phyloP scores from a whole-genome alignment of 148 eudicot species.

The Polygonum aviculare region DNA sequence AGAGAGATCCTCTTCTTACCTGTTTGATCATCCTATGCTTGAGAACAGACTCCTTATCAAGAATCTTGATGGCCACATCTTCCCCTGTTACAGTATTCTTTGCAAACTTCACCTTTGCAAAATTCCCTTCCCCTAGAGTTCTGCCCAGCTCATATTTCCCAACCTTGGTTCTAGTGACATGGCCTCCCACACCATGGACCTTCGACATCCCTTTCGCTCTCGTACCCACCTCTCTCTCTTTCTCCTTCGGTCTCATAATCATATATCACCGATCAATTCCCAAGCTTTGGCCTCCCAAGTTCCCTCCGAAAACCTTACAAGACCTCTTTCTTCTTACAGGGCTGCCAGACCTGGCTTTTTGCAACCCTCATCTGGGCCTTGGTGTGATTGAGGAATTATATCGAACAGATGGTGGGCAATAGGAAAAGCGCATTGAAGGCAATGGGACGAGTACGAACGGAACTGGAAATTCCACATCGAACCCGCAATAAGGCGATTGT shows the following conservation, averaged over 20 bases:
- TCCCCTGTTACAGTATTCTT: constrained; percentile 45
- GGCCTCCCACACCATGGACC: constrained; percentile 12
- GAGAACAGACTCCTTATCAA: constrained; percentile 57
- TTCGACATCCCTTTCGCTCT: constrained; percentile 15
- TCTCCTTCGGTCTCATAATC: neutral
- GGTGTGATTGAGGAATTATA: neutral
- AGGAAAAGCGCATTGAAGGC: neutral
- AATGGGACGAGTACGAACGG: neutral
- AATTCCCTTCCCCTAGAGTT: constrained; percentile 70
- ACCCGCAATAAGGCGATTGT: neutral
- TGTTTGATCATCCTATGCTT: constrained; percentile 73
- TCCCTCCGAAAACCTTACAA: neutral
- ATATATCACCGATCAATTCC: too few species aligned
- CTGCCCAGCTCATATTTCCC: constrained; percentile 75
- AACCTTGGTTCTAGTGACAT: constrained; percentile 33
- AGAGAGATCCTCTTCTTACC: constrained; percentile 24
- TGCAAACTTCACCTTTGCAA: constrained; percentile 72
- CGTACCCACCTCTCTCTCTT: constrained; percentile 13
- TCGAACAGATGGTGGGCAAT: constrained; percentile 3
- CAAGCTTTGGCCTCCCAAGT: too few species aligned
- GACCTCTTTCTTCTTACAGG: constrained; percentile 48
- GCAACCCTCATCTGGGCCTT: constrained; percentile 26
- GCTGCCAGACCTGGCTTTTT: constrained; percentile 44
- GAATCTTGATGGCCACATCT: constrained; percentile 62
- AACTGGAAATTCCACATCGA: neutral